Evolutionary conservation across 2,329 filamentous ascomycete species (phyloP).

Genomic region (Alternaria infectoria): DNA sequence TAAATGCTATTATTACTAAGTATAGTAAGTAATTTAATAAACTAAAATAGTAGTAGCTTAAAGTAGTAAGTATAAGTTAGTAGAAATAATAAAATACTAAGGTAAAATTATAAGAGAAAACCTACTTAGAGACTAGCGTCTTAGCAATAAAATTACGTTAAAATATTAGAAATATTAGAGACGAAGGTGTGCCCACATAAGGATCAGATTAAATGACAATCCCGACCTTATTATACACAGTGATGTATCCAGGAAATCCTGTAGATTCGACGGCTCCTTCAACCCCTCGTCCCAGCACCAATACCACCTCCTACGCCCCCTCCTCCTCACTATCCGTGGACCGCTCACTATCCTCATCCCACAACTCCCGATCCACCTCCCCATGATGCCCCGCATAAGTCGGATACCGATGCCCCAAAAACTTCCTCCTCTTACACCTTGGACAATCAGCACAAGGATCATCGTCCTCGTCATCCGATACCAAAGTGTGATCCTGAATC

Average conservation of each 20-base stretch:
- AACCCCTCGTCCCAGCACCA: background rate
- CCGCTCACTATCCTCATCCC: background rate
- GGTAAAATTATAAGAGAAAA: too few species aligned
- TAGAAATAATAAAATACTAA: too few species aligned
- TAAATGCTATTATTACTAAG: too few species aligned
- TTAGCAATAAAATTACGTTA: too few species aligned
- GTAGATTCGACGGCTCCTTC: background rate
- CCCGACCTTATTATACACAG: background rate
- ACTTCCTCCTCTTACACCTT: background rate
- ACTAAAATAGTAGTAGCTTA: too few species aligned
- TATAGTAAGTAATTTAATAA: too few species aligned
- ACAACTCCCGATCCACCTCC: background rate
- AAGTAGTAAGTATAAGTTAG: too few species aligned
- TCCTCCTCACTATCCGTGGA: background rate
- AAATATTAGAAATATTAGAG: too few species aligned
- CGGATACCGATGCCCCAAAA: background rate
- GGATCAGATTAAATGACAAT: background rate
- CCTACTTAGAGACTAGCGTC: too few species aligned
- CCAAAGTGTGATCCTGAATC: background rate
- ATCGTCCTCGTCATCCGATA: background rate
- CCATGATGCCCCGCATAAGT: background rate
- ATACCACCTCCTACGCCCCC: background rate
- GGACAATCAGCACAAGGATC: conserved; percentile 2
- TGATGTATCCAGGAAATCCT: background rate
- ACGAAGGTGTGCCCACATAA: too few species aligned